phyloP scores from a whole-genome alignment of 805 yeast genomes.

The Saccharomycopsis fermentans region DNA sequence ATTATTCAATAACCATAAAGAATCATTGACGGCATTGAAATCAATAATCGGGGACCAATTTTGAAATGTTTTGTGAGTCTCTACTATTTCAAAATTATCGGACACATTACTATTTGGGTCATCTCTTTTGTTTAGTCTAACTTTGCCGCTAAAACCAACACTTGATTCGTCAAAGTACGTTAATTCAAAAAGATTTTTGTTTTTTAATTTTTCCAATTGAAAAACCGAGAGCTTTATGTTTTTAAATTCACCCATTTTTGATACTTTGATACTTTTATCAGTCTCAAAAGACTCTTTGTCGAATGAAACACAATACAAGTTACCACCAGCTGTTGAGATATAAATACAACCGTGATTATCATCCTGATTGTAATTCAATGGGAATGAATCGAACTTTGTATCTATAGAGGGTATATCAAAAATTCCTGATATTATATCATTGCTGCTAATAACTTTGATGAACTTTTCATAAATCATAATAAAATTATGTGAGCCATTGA shows the following conservation, averaged over 20 bases:
- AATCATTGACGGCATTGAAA: not conserved
- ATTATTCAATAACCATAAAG: not conserved
- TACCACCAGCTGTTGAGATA: not conserved
- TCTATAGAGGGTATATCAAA: not conserved
- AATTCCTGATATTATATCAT: not conserved
- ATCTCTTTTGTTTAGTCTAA: not conserved
- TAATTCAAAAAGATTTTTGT: not conserved
- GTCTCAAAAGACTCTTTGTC: not conserved
- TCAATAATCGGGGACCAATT: not conserved
- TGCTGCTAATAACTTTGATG: not conserved
- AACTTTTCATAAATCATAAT: not conserved
- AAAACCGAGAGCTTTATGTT: not conserved
- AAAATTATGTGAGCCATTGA: not conserved
- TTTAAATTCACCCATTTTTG: not conserved
- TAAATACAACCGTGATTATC: not conserved
- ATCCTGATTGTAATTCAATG: not conserved
- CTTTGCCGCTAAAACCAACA: not conserved
- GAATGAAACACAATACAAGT: not conserved
- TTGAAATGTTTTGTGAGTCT: not conserved
- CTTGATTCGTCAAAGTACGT: not conserved
- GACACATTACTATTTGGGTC: not conserved
- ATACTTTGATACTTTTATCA: not conserved
- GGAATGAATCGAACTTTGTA: not conserved
- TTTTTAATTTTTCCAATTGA: not conserved
- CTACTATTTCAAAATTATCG: not conserved